Conservation (phyloP, 2,329 filamentous ascomycete species). For the Cladosporium sp. region DNA sequence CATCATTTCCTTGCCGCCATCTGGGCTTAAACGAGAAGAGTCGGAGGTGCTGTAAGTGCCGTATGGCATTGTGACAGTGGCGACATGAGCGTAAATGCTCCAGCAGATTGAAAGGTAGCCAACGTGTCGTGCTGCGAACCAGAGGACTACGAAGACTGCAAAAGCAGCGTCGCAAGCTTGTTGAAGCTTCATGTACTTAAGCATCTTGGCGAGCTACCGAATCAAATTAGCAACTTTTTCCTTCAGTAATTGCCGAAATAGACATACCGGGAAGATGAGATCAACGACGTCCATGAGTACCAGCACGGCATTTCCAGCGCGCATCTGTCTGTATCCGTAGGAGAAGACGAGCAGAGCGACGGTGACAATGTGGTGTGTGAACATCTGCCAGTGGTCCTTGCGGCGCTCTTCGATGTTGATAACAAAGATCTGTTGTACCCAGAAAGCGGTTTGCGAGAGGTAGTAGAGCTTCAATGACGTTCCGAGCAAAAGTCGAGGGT, state of each 20-base stretch:
- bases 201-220: slow-evolving; percentile 65
- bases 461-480: slow-evolving; percentile 84
- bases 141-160: slow-evolving; percentile 77
- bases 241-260: background rate
- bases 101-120: slow-evolving; percentile 76
- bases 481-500: slow-evolving; percentile 72
- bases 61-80: slow-evolving; percentile 53
- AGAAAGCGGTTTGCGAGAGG: slow-evolving; percentile 84
- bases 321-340: slow-evolving; percentile 82
- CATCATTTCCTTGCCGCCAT: slow-evolving; percentile 41
- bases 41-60: slow-evolving; percentile 65
- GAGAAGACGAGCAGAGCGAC: slow-evolving; percentile 73
- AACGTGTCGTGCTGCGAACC: slow-evolving; percentile 79
- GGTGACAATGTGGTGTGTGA: slow-evolving; percentile 90
- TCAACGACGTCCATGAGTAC: slow-evolving; percentile 94
- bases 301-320: slow-evolving; percentile 82
- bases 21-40: slow-evolving; percentile 50
- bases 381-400: slow-evolving; percentile 96
- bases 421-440: slow-evolving; percentile 89
- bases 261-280: slow-evolving; percentile 73
- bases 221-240: background rate
- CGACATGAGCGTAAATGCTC: slow-evolving; percentile 69
- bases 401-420: slow-evolving; percentile 91
- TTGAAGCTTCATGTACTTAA: slow-evolving; percentile 81
- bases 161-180: slow-evolving; percentile 77